Evolutionary conservation across 306 rosid species (phyloP).

Genomic region (Echinosophora koreensis): DNA sequence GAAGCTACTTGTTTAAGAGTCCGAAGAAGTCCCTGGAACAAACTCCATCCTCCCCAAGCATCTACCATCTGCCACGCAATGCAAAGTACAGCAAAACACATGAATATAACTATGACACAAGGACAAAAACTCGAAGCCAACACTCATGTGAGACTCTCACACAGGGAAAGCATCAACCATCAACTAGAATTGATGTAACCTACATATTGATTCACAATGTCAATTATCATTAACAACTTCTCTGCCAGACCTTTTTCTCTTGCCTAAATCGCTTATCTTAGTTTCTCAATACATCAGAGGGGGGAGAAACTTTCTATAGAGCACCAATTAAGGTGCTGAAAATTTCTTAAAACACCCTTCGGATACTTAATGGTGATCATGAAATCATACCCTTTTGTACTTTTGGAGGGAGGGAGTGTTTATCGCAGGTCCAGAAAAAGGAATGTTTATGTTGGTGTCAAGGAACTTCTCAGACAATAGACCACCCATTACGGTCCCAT

Average conservation of each 20-base stretch:
- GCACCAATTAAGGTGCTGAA: conserved; percentile 17
- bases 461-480: conserved; percentile 91
- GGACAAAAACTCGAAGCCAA: conserved; percentile 26
- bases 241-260: neutral
- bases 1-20: conserved; percentile 82
- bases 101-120: conserved; percentile 20
- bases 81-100: conserved; percentile 28
- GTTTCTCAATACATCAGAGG: conserved; percentile 31
- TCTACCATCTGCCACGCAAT: conserved; percentile 79
- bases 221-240: conserved; percentile 24
- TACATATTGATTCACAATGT: neutral
- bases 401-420: conserved; percentile 96
- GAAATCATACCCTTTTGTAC: conserved; percentile 81
- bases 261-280: neutral
- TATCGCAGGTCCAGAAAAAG: conserved; percentile 87
- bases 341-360: conserved; percentile 29
- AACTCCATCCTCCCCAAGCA: conserved; percentile 97
- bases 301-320: neutral
- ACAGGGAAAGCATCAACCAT: conserved; percentile 26
- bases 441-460: conserved; percentile 83
- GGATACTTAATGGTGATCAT: conserved; percentile 9
- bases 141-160: conserved; percentile 13
- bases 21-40: conserved; percentile 84
- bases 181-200: conserved; percentile 18
- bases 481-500: conserved; percentile 97